A percentile compares a stretch with the other conserved stretches of the same genome.
phyloP scores from a whole-genome alignment of 805 yeast genomes.

The Metschnikowia lochheadii region DNA sequence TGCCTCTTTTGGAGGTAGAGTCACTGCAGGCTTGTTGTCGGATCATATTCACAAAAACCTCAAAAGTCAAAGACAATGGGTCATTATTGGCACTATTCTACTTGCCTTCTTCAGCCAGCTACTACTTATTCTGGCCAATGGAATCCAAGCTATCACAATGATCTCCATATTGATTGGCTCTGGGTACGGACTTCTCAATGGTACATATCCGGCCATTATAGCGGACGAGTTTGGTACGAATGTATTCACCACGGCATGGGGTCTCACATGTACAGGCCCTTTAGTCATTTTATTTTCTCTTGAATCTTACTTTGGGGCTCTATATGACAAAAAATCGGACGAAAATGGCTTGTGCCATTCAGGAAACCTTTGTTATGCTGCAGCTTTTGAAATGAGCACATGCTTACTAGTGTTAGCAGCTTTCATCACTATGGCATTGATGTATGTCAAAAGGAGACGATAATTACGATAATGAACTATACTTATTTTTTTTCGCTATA shows the following conservation, averaged over 20 bases:
- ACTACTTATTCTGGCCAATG: conserved; percentile 24
- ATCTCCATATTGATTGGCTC: conserved; percentile 58
- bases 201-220: conserved; percentile 69
- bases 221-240: conserved; percentile 70
- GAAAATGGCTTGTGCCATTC: conserved; percentile 37
- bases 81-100: conserved; percentile 43
- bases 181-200: conserved; percentile 68
- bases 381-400: conserved; percentile 33
- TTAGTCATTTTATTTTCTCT: conserved; percentile 49
- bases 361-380: conserved; percentile 37
- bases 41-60: conserved; percentile 52
- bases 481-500: conserved; percentile 17
- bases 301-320: conserved; percentile 52
- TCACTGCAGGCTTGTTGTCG: conserved; percentile 60
- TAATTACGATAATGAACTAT: neutral
- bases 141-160: conserved; percentile 20
- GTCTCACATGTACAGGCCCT: conserved; percentile 69
- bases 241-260: conserved; percentile 74
- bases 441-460: conserved; percentile 23
- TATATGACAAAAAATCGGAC: conserved; percentile 44
- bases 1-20: conserved; percentile 61
- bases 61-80: conserved; percentile 63
- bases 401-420: conserved; percentile 26
- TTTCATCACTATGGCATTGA: conserved; percentile 21
- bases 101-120: conserved; percentile 37